Conservation (phyloP, 805 yeast species). For the Saccharomyces eubayanus region DNA sequence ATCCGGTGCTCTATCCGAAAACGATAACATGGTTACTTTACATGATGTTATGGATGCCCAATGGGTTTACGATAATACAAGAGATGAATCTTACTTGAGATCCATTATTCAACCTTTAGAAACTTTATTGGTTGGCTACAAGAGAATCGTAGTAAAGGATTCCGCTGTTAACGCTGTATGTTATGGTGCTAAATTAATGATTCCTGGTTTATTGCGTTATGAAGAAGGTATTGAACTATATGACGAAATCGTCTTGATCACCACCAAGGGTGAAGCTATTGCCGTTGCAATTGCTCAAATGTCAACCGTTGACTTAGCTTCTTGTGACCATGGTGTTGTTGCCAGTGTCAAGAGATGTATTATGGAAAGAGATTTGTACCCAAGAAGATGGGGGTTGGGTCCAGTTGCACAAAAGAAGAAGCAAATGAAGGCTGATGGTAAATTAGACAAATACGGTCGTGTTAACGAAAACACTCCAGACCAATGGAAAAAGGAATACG, state of each 20-base stretch:
- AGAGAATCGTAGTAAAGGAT: slow-evolving; percentile 90
- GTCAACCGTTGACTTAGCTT: slow-evolving; percentile 93
- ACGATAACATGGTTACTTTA: slow-evolving; percentile 85
- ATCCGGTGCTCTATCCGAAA: slow-evolving; percentile 90
- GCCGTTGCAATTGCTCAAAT: slow-evolving; percentile 98
- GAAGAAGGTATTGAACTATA: slow-evolving; percentile 96
- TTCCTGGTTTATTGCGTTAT: slow-evolving; percentile 94
- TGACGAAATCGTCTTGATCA: slow-evolving; percentile 95
- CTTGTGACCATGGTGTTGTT: slow-evolving; percentile 97
- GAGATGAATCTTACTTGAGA: slow-evolving; percentile 93
- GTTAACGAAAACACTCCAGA: slow-evolving; percentile 89
- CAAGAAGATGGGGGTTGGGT: slow-evolving; percentile 99
- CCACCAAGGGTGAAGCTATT: slow-evolving; percentile 98
- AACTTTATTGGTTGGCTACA: slow-evolving; percentile 86
- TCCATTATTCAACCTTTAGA: slow-evolving; percentile 92
- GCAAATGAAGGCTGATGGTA: slow-evolving; percentile 94
- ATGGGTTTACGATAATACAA: slow-evolving; percentile 92
- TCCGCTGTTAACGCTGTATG: slow-evolving; percentile 97
- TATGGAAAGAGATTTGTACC: slow-evolving; percentile 98
- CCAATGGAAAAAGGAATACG: slow-evolving; percentile 81
- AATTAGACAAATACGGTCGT: slow-evolving; percentile 93
- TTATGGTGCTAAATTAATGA: slow-evolving; percentile 98
- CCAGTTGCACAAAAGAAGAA: slow-evolving; percentile 98
- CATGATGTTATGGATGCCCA: slow-evolving; percentile 98
- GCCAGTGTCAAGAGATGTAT: slow-evolving; percentile 98